Base-by-base conservation (phyloP, 441 rosid genomes). In the Erysimum cheiri region DNA sequence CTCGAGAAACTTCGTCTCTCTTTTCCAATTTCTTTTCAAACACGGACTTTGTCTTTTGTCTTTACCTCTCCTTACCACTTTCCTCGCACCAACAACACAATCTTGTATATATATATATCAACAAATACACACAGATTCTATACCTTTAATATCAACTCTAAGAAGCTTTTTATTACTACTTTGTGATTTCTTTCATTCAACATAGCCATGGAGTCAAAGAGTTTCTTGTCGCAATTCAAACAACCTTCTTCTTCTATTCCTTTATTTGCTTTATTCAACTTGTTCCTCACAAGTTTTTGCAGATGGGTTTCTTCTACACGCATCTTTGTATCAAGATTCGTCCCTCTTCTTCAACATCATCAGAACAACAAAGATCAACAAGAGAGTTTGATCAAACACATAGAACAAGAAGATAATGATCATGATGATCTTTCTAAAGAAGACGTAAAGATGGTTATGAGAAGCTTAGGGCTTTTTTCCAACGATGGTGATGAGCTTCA, bases 361-460 rank as follows among this genome's bases (percentile, higher is more conserved):
- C 70, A 71, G 37, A 70, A 14, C 12, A 39, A 19, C 43, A 39
- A 60, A 13, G 46, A 40, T 13, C 43, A 29, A 37, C 5, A 37
- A 8, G 48, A 73, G 39, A 41, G 26, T 41, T 9, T 66, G 49
- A 58, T 32, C 61, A 59, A 55, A 43, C 59, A 31, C 72, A 33
- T 1, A 56, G 47, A 52, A 40, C 50, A 46, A 64, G 57, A 48
- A 35, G 9, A 48, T 8, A 2, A 47, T 8, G 11, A 41, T 40
- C 7, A 53, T 40, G 64, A 24, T 66, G 50, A 19, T 64, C 24
- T 73, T 6, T 32, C 3, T 15, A 73, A 40, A 47, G 84, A 83
- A 60, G 88, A 89, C 3, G 81, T 82, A 49, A 83, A 85, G 87
- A 75, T 60, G 62, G 80, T 87, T 78, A 86, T 91, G 92, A 77